Conservation (phyloP, 345 rosid genomes). For the Syzygium jambos region DNA sequence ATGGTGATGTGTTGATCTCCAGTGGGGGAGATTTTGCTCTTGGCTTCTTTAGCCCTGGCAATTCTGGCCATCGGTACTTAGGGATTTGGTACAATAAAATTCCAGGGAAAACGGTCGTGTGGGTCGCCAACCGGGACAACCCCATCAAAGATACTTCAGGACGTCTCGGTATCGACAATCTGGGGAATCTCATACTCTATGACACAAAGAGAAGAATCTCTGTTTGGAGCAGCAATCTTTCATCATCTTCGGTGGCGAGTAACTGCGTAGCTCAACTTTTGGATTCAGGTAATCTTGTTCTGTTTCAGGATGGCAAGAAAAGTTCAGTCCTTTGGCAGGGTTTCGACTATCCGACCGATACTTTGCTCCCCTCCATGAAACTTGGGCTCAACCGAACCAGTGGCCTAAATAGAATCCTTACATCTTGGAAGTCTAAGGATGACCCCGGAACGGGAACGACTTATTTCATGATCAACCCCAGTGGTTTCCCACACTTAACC, state of each 20-base stretch:
- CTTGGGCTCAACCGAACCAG: slow-evolving; percentile 12
- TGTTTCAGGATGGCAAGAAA: neutral
- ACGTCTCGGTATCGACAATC: neutral
- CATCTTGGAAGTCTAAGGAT: slow-evolving; percentile 12
- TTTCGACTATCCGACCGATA: slow-evolving; percentile 26
- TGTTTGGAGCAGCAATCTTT: neutral
- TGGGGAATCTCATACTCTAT: slow-evolving; percentile 9
- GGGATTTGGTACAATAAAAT: neutral
- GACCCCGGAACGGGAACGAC: slow-evolving; percentile 20
- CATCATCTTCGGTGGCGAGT: neutral
- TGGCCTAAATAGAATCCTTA: slow-evolving; percentile 6
- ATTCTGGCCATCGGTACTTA: neutral
- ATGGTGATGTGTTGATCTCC: neutral
- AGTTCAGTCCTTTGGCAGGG: slow-evolving; percentile 13
- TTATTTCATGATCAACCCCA: slow-evolving; percentile 5
- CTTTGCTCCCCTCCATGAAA: slow-evolving; percentile 28
- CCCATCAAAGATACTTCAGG: slow-evolving; percentile 17
- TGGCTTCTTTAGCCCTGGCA: neutral
- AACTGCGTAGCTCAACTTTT: slow-evolving; percentile 15
- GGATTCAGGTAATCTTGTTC: slow-evolving; percentile 25
- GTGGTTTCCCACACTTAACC: slow-evolving; percentile 19
- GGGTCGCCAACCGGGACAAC: slow-evolving; percentile 30
- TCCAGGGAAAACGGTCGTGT: slow-evolving; percentile 1
- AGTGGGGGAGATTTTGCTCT: neutral
- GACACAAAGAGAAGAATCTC: neutral